A percentile compares a stretch with the other conserved stretches of the same genome.
Conservation (phyloP, 2,329 filamentous ascomycete species). For the Alternaria dauci region DNA sequence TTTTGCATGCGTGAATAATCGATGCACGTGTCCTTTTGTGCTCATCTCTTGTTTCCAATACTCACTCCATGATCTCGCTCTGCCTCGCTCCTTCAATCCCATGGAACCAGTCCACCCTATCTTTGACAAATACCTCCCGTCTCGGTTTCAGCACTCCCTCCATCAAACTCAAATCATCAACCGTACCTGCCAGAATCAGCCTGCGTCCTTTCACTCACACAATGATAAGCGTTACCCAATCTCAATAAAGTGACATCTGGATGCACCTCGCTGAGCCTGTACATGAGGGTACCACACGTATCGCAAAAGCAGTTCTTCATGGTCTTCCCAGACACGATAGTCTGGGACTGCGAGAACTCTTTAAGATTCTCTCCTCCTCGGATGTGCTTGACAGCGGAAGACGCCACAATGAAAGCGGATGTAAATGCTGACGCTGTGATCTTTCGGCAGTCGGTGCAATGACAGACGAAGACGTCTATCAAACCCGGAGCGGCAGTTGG, state of each 20-base stretch:
- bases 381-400: background rate
- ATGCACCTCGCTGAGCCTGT: slow-evolving; percentile 48
- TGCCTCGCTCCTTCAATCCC: background rate
- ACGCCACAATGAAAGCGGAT: background rate
- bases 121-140: background rate
- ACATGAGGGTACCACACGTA: slow-evolving; percentile 69
- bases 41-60: background rate
- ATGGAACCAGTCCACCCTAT: background rate
- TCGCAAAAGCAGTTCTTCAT: slow-evolving; percentile 72
- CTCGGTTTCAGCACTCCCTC: background rate
- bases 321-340: slow-evolving; percentile 46
- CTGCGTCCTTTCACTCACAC: too few species aligned
- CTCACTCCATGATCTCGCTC: background rate
- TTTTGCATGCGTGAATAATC: background rate
- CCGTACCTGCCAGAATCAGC: background rate
- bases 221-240: background rate
- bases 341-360: slow-evolving; percentile 42
- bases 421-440: slow-evolving; percentile 20
- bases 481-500: slow-evolving; percentile 46
- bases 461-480: slow-evolving; percentile 63
- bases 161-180: background rate
- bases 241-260: background rate
- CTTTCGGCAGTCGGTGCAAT: slow-evolving; percentile 66
- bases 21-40: background rate
- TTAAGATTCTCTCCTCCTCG: background rate